Percentiles rank a stretch among this genome's conserved stretches.
These are phyloP conservation scores for Fusarium austroafricanum DNA, from an alignment of 2,329 filamentous ascomycete species.

Conservation along the genomic window DNA sequence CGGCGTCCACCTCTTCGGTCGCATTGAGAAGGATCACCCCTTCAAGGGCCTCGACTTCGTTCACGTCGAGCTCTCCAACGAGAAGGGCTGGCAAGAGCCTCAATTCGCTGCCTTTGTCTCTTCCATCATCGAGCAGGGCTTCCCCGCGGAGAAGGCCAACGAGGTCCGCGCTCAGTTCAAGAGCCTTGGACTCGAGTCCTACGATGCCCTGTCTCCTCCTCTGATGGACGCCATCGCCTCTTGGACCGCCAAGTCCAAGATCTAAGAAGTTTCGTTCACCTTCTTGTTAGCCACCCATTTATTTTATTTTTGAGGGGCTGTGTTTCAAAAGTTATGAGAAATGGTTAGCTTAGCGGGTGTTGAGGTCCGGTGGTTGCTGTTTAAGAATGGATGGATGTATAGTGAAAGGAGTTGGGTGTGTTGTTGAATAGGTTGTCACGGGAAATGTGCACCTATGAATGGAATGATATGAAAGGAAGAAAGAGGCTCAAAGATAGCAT, in stretches of 20 bases:
- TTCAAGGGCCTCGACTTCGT: constrained; percentile 79
- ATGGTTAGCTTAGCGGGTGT: constrained; percentile 12
- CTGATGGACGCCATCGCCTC: constrained; percentile 73
- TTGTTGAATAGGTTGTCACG: constrained; percentile 15
- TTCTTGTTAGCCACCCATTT: neutral
- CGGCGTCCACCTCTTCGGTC: constrained; percentile 71
- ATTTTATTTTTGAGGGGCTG: neutral
- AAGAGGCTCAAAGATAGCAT: constrained; percentile 21
- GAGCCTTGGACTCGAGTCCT: constrained; percentile 67
- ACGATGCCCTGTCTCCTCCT: constrained; percentile 70
- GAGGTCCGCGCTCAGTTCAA: constrained; percentile 66
- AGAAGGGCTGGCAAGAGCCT: constrained; percentile 76
- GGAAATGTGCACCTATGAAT: neutral
- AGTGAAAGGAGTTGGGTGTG: constrained; percentile 26
- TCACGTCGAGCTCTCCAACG: constrained; percentile 69
- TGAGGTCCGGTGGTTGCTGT: constrained; percentile 19
- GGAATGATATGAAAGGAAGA: constrained; percentile 23
- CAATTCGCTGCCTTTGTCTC: constrained; percentile 77
- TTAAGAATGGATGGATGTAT: constrained; percentile 7
- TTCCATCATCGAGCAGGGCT: constrained; percentile 76
- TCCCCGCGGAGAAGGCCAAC: constrained; percentile 64
- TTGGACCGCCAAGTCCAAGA: constrained; percentile 61
- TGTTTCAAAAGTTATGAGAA: constrained; percentile 27
- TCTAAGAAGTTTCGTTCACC: constrained; percentile 9
- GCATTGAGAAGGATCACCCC: constrained; percentile 72